Evolutionary conservation across 2,329 filamentous ascomycete species (phyloP).

Genomic region (Venturia carpophila): DNA sequence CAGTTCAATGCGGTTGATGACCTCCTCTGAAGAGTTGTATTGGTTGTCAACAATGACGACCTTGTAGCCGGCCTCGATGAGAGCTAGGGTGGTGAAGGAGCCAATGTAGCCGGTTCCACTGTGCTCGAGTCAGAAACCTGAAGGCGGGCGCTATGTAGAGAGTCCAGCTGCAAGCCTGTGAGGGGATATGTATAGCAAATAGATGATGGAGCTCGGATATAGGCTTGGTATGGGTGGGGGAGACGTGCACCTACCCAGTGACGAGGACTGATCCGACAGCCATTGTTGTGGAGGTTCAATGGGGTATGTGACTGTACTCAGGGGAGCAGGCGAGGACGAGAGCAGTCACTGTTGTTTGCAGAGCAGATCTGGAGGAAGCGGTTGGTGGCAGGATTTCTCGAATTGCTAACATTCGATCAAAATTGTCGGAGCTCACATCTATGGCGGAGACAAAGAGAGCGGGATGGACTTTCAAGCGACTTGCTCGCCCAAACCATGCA

Average conservation of each 20-base stretch:
- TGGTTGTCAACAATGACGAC: conserved; percentile 94
- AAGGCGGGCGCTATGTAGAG: conserved; percentile 26
- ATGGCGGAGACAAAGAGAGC: too few species aligned
- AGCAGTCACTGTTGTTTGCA: background rate
- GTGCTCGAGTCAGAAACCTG: conserved; percentile 19
- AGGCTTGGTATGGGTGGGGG: background rate
- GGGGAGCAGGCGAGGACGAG: background rate
- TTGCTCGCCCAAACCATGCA: too few species aligned
- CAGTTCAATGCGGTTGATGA: conserved; percentile 89
- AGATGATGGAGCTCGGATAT: conserved; percentile 15
- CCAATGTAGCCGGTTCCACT: conserved; percentile 99
- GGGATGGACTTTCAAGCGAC: too few species aligned
- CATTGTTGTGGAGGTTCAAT: conserved; percentile 43
- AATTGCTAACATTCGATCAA: background rate
- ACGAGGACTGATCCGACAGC: conserved; percentile 80
- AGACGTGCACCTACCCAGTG: conserved; percentile 59
- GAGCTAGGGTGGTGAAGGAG: conserved; percentile 87
- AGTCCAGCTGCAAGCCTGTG: conserved; percentile 20
- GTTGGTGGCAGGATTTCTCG: background rate
- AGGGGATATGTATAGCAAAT: conserved; percentile 22
- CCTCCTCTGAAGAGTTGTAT: conserved; percentile 92
- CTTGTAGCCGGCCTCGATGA: conserved; percentile 90
- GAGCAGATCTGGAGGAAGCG: background rate
- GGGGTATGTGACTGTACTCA: background rate
- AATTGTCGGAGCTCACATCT: background rate